Percentiles rank a stretch among this genome's conserved stretches.
These are phyloP conservation scores for Aspergillus niger DNA, from an alignment of 2,329 filamentous ascomycete species.

Conservation along the genomic window DNA sequence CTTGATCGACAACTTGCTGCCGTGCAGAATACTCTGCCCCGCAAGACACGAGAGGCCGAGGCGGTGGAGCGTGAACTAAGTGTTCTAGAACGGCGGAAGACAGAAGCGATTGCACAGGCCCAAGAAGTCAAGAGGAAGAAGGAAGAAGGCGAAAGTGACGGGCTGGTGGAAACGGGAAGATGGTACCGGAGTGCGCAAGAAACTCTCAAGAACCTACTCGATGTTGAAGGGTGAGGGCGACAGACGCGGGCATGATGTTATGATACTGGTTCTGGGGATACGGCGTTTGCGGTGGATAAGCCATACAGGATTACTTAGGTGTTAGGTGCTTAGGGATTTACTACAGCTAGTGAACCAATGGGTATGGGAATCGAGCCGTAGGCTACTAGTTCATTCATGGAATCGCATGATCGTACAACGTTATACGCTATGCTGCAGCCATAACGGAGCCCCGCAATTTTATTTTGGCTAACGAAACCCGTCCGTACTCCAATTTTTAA, in stretches of 20 bases:
- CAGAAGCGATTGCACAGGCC: constrained; percentile 49
- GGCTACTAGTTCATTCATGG: constrained; percentile 41
- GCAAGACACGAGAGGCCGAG: constrained; percentile 48
- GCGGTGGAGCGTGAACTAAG: constrained; percentile 47
- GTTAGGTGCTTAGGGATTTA: background rate
- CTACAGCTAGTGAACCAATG: constrained; percentile 17
- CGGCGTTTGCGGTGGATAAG: constrained; percentile 26
- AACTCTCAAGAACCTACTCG: constrained; percentile 43
- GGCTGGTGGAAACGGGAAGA: constrained; percentile 48
- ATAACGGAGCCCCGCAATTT: constrained; percentile 38
- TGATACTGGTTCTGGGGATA: constrained; percentile 17
- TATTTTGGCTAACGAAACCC: constrained; percentile 41
- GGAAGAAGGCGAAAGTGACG: constrained; percentile 49
- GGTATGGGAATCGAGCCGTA: constrained; percentile 40
- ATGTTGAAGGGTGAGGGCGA: constrained; percentile 28
- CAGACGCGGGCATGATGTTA: constrained; percentile 22
- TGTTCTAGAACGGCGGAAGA: constrained; percentile 47
- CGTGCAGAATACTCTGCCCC: constrained; percentile 47
- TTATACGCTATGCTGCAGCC: constrained; percentile 42
- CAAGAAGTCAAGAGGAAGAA: constrained; percentile 48
- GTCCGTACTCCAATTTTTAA: constrained; percentile 40
- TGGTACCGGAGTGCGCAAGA: constrained; percentile 49
- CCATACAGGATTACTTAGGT: constrained; percentile 15
- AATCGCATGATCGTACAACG: constrained; percentile 45
- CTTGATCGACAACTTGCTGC: constrained; percentile 46